Base-by-base conservation (phyloP, 495 filamentous ascomycete species). In the Hypoxylon intermedium region DNA sequence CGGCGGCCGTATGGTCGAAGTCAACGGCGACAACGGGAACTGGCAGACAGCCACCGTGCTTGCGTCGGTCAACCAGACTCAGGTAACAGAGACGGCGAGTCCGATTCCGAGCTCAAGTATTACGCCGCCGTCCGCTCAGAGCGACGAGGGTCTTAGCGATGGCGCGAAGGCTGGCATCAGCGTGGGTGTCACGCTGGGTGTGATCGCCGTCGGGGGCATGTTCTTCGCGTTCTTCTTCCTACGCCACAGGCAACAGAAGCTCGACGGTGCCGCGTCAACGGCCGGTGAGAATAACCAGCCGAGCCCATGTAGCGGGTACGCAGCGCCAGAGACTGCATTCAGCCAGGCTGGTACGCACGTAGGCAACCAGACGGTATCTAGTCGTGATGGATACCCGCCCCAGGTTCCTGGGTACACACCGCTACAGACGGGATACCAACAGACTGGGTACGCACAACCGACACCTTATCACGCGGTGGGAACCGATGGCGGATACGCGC, bases 131-230 rank as follows among this genome's bases (percentile, higher is more conserved):
- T 16, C 37, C 12, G 20, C 11, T 19, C 12, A 21, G 13, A 26
- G n/a, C 15, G 21, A 24, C 1, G 55, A 40, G 1, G 53, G 49
- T 0, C 30, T 71, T 28, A 66, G 48, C 49, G 65, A 64, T n/a
- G 53, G 58, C 3, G 65, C 53, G 12, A 71, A 71, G 23, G 56
- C 53, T 0, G 62, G 65, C 9, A 51, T 71, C 18, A 57, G 61
- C 3, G 52, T 68, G 0, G 65, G 65, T 18, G 65, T 71, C 5
- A 66, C 68, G 4, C 31, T 71, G 11, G 65, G 50, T 18, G 33
- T 57, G 4, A 61, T 71, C 9, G 48, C 67, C 15, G 9, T 71
- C 12, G 62, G 49, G 0, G 68, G 65, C 9, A 61, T 49, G 13
- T 9, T 49, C 5, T 51, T 53, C 31, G 37, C 53, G 16, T 36